Base-by-base conservation (phyloP, 1,284 basidiomycete genomes). In the Hymenochaete sp. region DNA sequence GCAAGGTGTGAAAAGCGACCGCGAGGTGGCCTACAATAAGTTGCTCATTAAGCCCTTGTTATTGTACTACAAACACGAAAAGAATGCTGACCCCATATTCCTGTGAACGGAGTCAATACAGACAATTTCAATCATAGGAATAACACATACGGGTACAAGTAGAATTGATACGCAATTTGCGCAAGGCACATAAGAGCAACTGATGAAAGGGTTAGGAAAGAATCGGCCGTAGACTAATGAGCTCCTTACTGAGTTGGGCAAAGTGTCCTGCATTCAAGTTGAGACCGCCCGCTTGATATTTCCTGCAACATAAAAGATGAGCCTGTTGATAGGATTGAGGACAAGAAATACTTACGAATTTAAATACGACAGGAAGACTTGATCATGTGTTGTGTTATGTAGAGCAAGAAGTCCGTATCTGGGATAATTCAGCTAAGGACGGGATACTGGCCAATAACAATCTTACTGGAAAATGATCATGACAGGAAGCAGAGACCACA, bases 301-400 rank as follows among this genome's bases (percentile, higher is more conserved):
- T 75, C 22, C 85, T 88, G 6, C 31, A 13, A 18, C 31, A 48
- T 28, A 21, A 19, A 52, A 3, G 10, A 21, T 53, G 33, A 48
- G 53, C 25, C 5, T 41, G n/a, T 27, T 24, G 16, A 11, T 9
- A 35, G 47, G 42, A 38, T 29, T 36, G 25, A 32, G 40, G 33
- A 28, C 10, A 31, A 27, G 44, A 11, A 5, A 42, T 2, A 72
- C 81, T 68, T 52, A 88, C 85, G 82, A 79, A 45, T 87, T 82
- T 26, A 88, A 75, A 61, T 89, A 89, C 2, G 82, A 81, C 62
- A 87, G 74, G 63, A 89, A 89, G 16, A 89, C 65, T 60, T 89
- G 86, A 64, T 89, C 85, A 56, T 89, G 86, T 2, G 83, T 86
- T n/a, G 86, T 89, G 29, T 75, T 75, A 58, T 89, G 85, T 45